Evolutionary conservation across 1,284 basidiomycete species (phyloP).

Genomic region (Ceratobasidium sp.): DNA sequence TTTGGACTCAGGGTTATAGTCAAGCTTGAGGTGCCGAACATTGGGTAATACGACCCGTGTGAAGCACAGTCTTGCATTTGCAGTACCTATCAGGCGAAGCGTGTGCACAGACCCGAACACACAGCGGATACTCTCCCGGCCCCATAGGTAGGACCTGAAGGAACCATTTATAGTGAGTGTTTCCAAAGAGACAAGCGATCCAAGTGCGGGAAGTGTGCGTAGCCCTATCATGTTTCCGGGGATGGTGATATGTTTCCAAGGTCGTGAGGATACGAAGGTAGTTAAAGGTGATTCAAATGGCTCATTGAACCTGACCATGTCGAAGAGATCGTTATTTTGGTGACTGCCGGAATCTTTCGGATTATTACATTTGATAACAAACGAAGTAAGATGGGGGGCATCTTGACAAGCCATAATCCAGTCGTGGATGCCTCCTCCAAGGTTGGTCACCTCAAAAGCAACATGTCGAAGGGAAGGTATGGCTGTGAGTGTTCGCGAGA

Average conservation of each 20-base stretch:
- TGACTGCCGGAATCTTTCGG: too few relatives aligned
- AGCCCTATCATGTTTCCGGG: neutral
- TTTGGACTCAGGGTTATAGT: neutral
- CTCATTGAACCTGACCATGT: neutral
- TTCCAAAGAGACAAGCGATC: neutral
- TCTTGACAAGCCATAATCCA: slow-evolving; percentile 12
- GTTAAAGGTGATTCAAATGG: neutral
- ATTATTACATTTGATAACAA: neutral
- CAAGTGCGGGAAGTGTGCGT: neutral
- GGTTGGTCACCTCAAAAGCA: neutral
- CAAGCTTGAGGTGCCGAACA: neutral
- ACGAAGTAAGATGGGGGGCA: neutral
- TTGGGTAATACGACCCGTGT: neutral
- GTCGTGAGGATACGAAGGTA: neutral
- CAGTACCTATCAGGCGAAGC: neutral
- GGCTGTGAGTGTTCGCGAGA: neutral
- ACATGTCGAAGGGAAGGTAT: slow-evolving; percentile 5
- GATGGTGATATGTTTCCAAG: slow-evolving; percentile 12
- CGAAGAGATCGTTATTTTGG: too few relatives aligned
- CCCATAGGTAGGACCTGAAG: neutral
- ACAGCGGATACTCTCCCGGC: neutral
- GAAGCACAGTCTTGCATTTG: neutral
- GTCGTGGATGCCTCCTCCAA: neutral
- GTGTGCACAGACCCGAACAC: slow-evolving; percentile 10
- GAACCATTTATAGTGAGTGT: neutral